Percentiles rank a stretch among this genome's conserved stretches.
Conservation (phyloP, 2,329 filamentous ascomycete species). For the Scedosporium aurantiacum region DNA sequence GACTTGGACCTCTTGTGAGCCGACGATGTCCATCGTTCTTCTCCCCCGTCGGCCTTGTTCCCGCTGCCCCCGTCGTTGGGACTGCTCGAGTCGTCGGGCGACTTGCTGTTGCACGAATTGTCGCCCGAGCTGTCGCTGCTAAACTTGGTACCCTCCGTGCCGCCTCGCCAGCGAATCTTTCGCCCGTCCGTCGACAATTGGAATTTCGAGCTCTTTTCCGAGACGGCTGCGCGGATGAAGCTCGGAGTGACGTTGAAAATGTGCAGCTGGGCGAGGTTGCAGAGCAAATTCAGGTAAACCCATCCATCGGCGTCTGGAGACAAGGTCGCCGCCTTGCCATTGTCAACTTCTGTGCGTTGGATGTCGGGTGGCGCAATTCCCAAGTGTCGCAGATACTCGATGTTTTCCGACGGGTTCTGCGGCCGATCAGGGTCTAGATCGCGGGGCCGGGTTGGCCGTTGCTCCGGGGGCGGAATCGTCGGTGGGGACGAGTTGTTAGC, state of each 20-base stretch:
- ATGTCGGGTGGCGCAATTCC: conserved; percentile 52
- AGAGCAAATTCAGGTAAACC: conserved; percentile 72
- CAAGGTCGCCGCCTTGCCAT: conserved; percentile 25
- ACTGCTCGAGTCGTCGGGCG: conserved; percentile 33
- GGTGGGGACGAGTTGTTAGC: conserved; percentile 29
- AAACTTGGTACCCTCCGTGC: conserved; percentile 50
- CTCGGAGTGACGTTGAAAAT: conserved; percentile 72
- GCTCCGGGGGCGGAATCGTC: conserved; percentile 41
- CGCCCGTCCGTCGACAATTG: conserved; percentile 68
- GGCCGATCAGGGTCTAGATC: conserved; percentile 71
- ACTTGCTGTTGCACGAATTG: conserved; percentile 34
- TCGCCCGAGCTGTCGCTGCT: conserved; percentile 51
- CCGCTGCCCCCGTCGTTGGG: conserved; percentile 21
- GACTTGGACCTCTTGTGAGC: background rate
- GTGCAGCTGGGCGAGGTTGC: conserved; percentile 74
- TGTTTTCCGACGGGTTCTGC: conserved; percentile 65
- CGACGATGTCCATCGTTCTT: background rate
- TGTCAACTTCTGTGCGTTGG: conserved; percentile 12
- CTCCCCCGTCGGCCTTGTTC: background rate
- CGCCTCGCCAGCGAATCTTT: conserved; percentile 71
- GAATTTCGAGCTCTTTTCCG: conserved; percentile 60
- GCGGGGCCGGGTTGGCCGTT: conserved; percentile 64
- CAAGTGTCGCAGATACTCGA: conserved; percentile 67
- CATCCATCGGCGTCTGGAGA: conserved; percentile 59
- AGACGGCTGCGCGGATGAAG: conserved; percentile 63